These are phyloP conservation scores for Nitzschia sp. DNA, from an alignment of 108 stramenopile genomes.

Conservation along the genomic window DNA sequence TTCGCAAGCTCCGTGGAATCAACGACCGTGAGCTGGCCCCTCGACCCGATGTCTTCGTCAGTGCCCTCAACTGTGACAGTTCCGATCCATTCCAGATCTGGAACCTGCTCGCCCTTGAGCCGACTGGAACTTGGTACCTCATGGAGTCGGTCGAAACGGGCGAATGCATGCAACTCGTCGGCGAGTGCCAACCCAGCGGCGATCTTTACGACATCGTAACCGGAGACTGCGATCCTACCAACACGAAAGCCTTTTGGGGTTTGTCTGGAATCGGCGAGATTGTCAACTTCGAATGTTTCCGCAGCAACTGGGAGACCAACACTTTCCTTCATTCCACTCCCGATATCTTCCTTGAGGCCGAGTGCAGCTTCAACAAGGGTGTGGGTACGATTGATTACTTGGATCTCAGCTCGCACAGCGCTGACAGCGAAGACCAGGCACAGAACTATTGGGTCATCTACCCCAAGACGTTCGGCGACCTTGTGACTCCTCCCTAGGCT, in stretches of 20 bases:
- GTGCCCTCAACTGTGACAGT: constrained; percentile 6
- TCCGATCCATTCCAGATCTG: constrained; percentile 10
- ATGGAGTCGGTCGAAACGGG: constrained; percentile 14
- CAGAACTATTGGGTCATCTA: constrained; percentile 10
- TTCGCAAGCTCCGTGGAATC: not conserved
- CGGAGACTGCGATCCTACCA: constrained; percentile 9
- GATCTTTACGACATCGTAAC: constrained; percentile 10
- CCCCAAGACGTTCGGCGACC: constrained; percentile 8
- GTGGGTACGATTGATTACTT: constrained; percentile 1
- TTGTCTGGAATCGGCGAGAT: constrained; percentile 15
- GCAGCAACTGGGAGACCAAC: constrained; percentile 7
- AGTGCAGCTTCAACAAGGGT: not conserved
- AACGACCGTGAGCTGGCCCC: not conserved
- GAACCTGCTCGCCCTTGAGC: constrained; percentile 13
- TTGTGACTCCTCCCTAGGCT: not conserved
- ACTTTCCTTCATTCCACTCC: constrained; percentile 10
- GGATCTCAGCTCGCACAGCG: constrained; percentile 18
- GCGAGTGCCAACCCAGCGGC: constrained; percentile 1
- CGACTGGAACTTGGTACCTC: constrained; percentile 19
- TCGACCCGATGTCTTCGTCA: constrained; percentile 10
- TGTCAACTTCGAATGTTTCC: constrained; percentile 18
- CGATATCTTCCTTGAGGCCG: constrained; percentile 19
- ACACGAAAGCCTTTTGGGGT: constrained; percentile 14
- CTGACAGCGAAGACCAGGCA: constrained; percentile 11
- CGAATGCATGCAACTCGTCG: constrained; percentile 20